Evolutionary conservation across 768 basidiomycete species (phyloP).

Genomic region (Collybia nuda): DNA sequence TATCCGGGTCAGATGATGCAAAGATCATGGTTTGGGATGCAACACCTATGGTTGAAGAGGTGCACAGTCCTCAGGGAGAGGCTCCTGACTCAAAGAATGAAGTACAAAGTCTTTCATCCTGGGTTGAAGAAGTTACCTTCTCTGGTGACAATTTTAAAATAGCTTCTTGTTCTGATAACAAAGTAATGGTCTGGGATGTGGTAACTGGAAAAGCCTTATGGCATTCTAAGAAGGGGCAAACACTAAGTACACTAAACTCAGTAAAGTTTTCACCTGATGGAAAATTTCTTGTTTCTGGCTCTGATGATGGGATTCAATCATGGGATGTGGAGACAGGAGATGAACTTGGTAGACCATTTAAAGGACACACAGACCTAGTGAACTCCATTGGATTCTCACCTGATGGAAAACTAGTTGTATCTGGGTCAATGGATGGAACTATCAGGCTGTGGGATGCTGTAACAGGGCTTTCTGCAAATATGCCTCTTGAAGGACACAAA

Average conservation of each 20-base stretch:
- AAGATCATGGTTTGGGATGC: slow-evolving; percentile 6
- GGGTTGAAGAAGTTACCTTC: no score
- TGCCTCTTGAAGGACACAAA: no score
- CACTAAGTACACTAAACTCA: no score
- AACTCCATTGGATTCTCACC: neutral
- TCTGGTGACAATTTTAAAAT: no score
- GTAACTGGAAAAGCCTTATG: no score
- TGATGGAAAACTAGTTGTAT: neutral
- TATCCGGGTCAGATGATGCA: no score
- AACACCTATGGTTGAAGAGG: no score
- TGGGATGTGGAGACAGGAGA: neutral
- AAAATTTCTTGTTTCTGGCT: no score
- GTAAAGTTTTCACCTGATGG: neutral
- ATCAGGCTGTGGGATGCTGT: slow-evolving; percentile 23
- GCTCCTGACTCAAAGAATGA: neutral
- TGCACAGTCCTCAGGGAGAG: no score
- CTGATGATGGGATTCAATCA: neutral
- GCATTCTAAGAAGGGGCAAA: no score
- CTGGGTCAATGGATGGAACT: neutral
- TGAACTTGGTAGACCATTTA: neutral
- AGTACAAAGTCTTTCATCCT: neutral
- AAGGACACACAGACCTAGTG: neutral
- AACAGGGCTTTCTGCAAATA: neutral
- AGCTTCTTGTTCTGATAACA: no score
- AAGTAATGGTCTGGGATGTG: no score